Conservation (phyloP, 805 yeast species). For the Suhomyces sp. region DNA sequence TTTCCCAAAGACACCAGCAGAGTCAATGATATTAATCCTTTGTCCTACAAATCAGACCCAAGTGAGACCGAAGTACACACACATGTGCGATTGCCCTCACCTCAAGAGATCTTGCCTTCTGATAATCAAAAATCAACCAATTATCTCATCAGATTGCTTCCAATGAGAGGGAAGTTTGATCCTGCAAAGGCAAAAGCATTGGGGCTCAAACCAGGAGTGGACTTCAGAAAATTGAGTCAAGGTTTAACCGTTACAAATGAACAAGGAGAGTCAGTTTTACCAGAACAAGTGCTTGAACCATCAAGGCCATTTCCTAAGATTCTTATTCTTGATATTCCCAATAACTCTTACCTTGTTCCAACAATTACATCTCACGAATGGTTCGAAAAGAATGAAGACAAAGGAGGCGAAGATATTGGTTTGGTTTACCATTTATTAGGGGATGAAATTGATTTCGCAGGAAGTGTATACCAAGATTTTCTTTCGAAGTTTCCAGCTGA, state of each 20-base stretch:
- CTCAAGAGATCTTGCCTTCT: slow-evolving; percentile 21
- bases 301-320: slow-evolving; percentile 58
- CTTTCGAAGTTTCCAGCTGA: slow-evolving; percentile 52
- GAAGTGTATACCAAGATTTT: slow-evolving; percentile 46
- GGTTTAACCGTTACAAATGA: slow-evolving; percentile 59
- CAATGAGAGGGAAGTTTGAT: slow-evolving; percentile 76
- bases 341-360: slow-evolving; percentile 37
- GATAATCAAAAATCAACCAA: slow-evolving; percentile 50
- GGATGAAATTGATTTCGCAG: slow-evolving; percentile 49
- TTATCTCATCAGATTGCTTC: slow-evolving; percentile 65
- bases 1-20: slow-evolving; percentile 51
- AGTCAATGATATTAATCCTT: slow-evolving; percentile 38
- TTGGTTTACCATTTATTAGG: slow-evolving; percentile 78
- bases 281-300: slow-evolving; percentile 73
- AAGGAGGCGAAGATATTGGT: slow-evolving; percentile 40
- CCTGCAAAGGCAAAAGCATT: slow-evolving; percentile 62
- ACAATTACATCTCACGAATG: slow-evolving; percentile 27
- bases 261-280: slow-evolving; percentile 57
- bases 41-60: slow-evolving; percentile 38
- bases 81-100: slow-evolving; percentile 33
- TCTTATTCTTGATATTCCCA: slow-evolving; percentile 74
- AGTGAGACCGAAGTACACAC: slow-evolving; percentile 39
- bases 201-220: slow-evolving; percentile 66
- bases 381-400: slow-evolving; percentile 32
- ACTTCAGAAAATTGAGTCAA: slow-evolving; percentile 56